Base-by-base conservation (phyloP, 176 grass and related monocot genomes). In the Musa acuminata region DNA sequence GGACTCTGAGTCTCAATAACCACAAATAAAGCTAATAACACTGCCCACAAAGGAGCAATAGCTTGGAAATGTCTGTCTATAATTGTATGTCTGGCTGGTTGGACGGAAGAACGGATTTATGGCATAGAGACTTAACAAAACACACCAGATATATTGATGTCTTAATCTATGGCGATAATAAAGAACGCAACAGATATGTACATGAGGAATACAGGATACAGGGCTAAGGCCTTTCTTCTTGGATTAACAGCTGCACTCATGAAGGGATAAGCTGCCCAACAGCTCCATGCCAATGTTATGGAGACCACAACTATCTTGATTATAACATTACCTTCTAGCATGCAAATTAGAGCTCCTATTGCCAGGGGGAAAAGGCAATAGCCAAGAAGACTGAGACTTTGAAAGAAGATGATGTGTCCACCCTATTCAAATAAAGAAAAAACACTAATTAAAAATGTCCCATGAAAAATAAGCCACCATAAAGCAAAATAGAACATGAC, bases 361-460 rank as follows among this genome's bases (percentile, higher is more conserved):
- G 94, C 96, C 80, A 99, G 76, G 13, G 91, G 96, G 75, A 99
- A 99, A n/a, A 99, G 58, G 24, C 96, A 99, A 67, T 99, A 99
- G 13, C 96, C 96, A 74, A 99, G 88, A 72, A 99, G 90, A 75
- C 96, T 99, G 17, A 99, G 86, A 74, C 96, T 99, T 72, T 99
- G 96, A 80, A 99, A 99, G 82, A 99, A 94, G 74, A 99, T 95
- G 72, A 99, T 99, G 73, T 99, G 91, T 55, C 96, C 96, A 69
- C 96, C 96, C 96, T 99, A 74, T 59, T 80, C 35, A 0, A 78
- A 9, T 16, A 52, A 9, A 67, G 51, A 75, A 13, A 74, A 71
- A 78, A 52, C 17, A 49, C 58, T 69, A 77, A 29, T 71, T 11
- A 43, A 76, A 69, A 51, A 59, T 71, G 11, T 16, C 49, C 21